Conservation (phyloP, 257 asterid genomes). For the Voacanga thouarsii region DNA sequence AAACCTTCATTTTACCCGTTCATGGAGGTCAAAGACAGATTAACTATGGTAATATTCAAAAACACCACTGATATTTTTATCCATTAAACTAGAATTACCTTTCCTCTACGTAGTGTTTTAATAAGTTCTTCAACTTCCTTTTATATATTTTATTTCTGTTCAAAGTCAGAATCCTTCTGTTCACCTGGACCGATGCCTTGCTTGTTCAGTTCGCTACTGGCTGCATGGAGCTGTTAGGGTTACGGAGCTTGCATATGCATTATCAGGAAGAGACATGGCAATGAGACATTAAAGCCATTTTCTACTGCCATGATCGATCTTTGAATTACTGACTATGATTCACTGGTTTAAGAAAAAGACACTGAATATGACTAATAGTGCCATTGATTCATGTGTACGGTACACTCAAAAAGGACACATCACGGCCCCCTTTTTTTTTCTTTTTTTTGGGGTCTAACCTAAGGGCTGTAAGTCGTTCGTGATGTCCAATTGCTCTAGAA, state of each 20-base stretch:
- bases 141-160: not conserved
- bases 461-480: not conserved
- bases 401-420: not conserved
- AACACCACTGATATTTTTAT: no score
- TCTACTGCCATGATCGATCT: not conserved
- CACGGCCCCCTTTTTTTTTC: no score
- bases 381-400: not conserved
- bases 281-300: not conserved
- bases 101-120: no score
- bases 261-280: slow-evolving; percentile 4
- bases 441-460: not conserved
- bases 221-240: slow-evolving; percentile 5
- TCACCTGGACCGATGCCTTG: not conserved
- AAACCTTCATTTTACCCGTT: not conserved
- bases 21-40: not conserved
- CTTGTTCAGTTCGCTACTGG: not conserved
- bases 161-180: not conserved
- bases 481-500: no score
- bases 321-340: not conserved
- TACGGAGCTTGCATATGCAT: not conserved
- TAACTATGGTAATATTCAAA: not conserved
- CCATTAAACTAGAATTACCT: not conserved
- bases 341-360: not conserved
- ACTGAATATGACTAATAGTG: not conserved
- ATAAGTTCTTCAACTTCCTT: not conserved